phyloP scores from a whole-genome alignment of 352 stramenopile genomes.

The Phytophthora sp. region DNA sequence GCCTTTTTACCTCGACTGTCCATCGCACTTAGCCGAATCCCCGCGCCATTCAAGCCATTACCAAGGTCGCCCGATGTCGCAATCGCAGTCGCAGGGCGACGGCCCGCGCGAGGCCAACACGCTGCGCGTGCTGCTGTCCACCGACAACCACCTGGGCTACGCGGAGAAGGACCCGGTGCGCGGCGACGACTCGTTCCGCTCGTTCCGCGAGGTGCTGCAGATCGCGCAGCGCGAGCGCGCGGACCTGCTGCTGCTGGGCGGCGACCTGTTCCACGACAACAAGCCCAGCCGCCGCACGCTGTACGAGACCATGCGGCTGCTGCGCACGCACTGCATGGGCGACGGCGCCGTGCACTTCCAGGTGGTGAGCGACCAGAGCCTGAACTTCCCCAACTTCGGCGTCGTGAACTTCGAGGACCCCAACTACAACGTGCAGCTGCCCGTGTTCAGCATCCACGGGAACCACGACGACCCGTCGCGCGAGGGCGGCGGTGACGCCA shows the following conservation, averaged over 20 bases:
- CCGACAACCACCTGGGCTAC: constrained; percentile 99
- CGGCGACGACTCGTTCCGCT: constrained; percentile 92
- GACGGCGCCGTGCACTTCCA: constrained; percentile 86
- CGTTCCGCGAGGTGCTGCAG: constrained; percentile 89
- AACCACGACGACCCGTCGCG: constrained; percentile 99
- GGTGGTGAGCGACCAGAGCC: constrained; percentile 90
- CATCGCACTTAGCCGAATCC: too few relatives aligned
- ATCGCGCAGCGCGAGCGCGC: constrained; percentile 71
- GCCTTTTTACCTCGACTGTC: too few relatives aligned
- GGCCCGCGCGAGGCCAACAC: constrained; percentile 42
- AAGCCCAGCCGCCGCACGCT: constrained; percentile 96
- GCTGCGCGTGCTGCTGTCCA: constrained; percentile 94
- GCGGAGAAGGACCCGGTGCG: constrained; percentile 96
- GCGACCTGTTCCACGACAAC: constrained; percentile 99
- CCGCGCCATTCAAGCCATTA: too few relatives aligned
- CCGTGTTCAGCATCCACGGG: constrained; percentile 98
- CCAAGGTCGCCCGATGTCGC: too few relatives aligned
- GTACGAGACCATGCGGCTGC: constrained; percentile 97
- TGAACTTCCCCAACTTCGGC: constrained; percentile 92
- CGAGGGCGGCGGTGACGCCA: constrained; percentile 72
- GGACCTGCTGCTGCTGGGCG: constrained; percentile 95
- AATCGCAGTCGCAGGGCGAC: constrained; percentile 3
- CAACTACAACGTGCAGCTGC: constrained; percentile 94
- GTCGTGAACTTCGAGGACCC: constrained; percentile 98
- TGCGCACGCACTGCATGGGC: constrained; percentile 96